Conservation (phyloP, 2,329 filamentous ascomycete genomes). For the Paradendryphiella salina region DNA sequence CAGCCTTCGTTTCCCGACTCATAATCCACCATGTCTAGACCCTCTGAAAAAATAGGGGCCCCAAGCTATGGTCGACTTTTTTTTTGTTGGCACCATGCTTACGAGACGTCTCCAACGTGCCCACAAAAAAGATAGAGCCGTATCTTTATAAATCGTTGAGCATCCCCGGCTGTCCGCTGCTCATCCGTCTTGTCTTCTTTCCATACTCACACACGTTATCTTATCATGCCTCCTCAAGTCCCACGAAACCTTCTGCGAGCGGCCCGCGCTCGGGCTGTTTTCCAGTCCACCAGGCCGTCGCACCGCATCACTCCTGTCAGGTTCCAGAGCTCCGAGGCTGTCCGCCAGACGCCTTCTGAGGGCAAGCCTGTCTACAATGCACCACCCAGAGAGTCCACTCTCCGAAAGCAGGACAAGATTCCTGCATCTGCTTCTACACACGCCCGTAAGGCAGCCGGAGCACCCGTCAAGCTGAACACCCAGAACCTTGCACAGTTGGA, state of each 20-base stretch:
- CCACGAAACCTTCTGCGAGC: constrained; percentile 18
- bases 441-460: constrained; percentile 1
- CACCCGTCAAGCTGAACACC: constrained; percentile 22
- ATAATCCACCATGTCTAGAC: constrained; percentile 18
- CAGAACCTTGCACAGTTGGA: constrained; percentile 27
- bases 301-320: constrained; percentile 8
- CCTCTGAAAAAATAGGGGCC: constrained; percentile 18
- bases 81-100: constrained; percentile 11
- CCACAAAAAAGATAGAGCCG: constrained; percentile 15
- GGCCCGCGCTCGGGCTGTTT: constrained; percentile 15
- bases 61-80: constrained; percentile 9
- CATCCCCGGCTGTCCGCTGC: constrained; percentile 1
- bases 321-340: constrained; percentile 17
- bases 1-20: constrained; percentile 14
- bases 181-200: constrained; percentile 5
- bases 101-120: constrained; percentile 6
- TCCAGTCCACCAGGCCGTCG: constrained; percentile 15
- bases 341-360: constrained; percentile 8
- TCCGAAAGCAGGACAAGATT: constrained; percentile 11
- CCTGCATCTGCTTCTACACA: background rate
- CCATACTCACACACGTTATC: background rate
- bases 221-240: constrained; percentile 18
- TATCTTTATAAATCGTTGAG: constrained; percentile 7
- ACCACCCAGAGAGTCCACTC: constrained; percentile 6
- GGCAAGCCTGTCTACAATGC: constrained; percentile 10